Base-by-base conservation (phyloP, 2,329 filamentous ascomycete genomes). In the Cytospora mali region DNA sequence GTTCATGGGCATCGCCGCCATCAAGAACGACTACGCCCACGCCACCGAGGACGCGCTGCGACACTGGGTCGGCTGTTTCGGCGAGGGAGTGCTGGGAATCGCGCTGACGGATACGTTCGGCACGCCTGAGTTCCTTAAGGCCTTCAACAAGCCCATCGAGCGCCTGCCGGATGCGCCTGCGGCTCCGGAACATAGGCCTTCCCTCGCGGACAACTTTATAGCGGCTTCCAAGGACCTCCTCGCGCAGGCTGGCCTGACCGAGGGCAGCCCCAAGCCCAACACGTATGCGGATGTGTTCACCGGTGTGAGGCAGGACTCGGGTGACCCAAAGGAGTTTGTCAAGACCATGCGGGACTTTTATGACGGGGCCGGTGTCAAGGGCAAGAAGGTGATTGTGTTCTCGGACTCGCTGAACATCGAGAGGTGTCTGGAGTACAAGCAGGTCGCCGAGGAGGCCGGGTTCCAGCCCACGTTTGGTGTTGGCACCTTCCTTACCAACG, bases 1-100 rank as follows among this genome's bases (percentile, higher is more conserved):
- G 95, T 98, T 97, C 80, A 99, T 99, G 95, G 93, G 92, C 49
- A 94, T 96, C 66, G 95, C 95, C 0, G 93, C 95, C 46, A 92
- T 97, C 69, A 91, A 89, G 5, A 84, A 92, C 66, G 86, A 97
- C 76, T 99, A 99, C 73, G 84, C 87, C 69, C 82, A 84, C 66
- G 93, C 95, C 3, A 96, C 93, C 42, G 92, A 96, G 74, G 84
- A 89, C 67, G 93, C 92, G 0, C 79, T 99, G 68, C 83, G 87
- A 62, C 92, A 96, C 74, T 99, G 95, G 95, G 85, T 96, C 35
- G 88, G 88, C 58, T 96, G 91, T 65, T 99, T 97, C 73, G 95
- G 95, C 4, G 87, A 90, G 71, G 91, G 83, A 39, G 89, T 94
- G 35, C 83, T 97, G 33, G 88, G 89, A 6, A 93, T 99, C 69